Conservation (phyloP, 78 protist genomes). For the Trichosphaerium sp. region DNA sequence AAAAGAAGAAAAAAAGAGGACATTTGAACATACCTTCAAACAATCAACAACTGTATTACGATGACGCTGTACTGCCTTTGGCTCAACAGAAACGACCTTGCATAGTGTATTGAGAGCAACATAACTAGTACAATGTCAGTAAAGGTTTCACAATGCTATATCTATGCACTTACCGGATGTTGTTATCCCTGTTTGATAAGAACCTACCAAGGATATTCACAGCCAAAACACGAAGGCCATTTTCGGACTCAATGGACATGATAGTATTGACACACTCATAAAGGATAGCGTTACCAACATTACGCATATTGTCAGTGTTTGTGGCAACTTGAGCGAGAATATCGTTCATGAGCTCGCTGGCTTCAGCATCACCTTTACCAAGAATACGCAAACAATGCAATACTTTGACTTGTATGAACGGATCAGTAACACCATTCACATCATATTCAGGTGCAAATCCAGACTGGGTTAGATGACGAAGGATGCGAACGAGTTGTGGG, state of each 20-base stretch:
- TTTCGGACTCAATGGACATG: constrained; percentile 76
- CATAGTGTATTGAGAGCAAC: constrained; percentile 79
- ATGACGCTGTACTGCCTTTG: constrained; percentile 90
- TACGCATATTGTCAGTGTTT: constrained; percentile 79
- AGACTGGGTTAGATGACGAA: constrained; percentile 65
- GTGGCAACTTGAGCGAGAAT: constrained; percentile 92
- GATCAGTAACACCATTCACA: constrained; percentile 92
- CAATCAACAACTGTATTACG: constrained; percentile 89
- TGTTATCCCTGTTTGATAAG: constrained; percentile 82
- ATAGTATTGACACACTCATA: constrained; percentile 92
- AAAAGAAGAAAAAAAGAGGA: not conserved
- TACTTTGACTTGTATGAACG: constrained; percentile 91
- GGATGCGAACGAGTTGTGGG: constrained; percentile 52
- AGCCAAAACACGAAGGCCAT: constrained; percentile 82
- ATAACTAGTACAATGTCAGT: constrained; percentile 20
- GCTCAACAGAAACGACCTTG: constrained; percentile 60
- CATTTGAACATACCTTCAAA: constrained; percentile 58
- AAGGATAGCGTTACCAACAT: constrained; percentile 92
- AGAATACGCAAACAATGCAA: constrained; percentile 73
- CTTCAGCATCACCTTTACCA: constrained; percentile 57
- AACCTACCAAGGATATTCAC: constrained; percentile 92
- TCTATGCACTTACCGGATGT: constrained; percentile 81
- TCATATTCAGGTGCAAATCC: constrained; percentile 89
- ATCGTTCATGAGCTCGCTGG: constrained; percentile 86
- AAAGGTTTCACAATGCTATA: not conserved